These are phyloP conservation scores for Neonectria neomacrospora DNA, from an alignment of 2,329 filamentous ascomycete species.

Conservation along the genomic window DNA sequence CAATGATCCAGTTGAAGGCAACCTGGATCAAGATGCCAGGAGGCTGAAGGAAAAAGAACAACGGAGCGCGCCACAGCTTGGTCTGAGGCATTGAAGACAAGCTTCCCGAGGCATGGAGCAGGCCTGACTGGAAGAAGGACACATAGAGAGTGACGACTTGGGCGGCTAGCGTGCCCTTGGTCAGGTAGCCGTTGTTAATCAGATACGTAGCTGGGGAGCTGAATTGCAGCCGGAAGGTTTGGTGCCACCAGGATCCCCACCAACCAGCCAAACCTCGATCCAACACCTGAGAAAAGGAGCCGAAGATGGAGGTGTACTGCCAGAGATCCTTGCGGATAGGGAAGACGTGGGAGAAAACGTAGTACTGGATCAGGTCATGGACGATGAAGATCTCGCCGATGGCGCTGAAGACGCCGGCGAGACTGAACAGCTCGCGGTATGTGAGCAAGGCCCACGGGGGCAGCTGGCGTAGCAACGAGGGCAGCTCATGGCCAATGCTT, in stretches of 20 bases:
- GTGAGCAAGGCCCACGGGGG: constrained; percentile 59
- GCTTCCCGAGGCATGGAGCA: constrained; percentile 78
- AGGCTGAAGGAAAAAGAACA: constrained; percentile 80
- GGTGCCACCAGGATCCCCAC: constrained; percentile 93
- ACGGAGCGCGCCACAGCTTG: constrained; percentile 62
- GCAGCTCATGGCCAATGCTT: constrained; percentile 45
- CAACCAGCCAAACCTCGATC: constrained; percentile 80
- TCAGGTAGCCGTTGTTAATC: constrained; percentile 53
- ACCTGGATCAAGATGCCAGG: constrained; percentile 73
- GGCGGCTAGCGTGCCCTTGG: constrained; percentile 42
- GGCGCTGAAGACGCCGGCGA: constrained; percentile 67
- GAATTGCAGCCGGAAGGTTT: constrained; percentile 83
- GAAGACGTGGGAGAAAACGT: constrained; percentile 61
- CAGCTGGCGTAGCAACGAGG: constrained; percentile 56
- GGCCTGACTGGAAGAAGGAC: constrained; percentile 71
- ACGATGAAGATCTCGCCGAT: constrained; percentile 71
- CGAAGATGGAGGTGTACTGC: constrained; percentile 66
- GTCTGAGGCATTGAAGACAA: constrained; percentile 69
- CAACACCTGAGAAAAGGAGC: constrained; percentile 64
- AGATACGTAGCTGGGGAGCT: constrained; percentile 67
- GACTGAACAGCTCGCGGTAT: constrained; percentile 67
- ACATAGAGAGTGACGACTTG: constrained; percentile 47
- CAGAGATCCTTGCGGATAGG: constrained; percentile 63
- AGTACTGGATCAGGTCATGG: constrained; percentile 66
- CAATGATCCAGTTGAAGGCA: constrained; percentile 49